A percentile compares a stretch with the other conserved stretches of the same genome.
Conservation (phyloP, 2,329 filamentous ascomycete species). For the Aspergillus viridinutans region DNA sequence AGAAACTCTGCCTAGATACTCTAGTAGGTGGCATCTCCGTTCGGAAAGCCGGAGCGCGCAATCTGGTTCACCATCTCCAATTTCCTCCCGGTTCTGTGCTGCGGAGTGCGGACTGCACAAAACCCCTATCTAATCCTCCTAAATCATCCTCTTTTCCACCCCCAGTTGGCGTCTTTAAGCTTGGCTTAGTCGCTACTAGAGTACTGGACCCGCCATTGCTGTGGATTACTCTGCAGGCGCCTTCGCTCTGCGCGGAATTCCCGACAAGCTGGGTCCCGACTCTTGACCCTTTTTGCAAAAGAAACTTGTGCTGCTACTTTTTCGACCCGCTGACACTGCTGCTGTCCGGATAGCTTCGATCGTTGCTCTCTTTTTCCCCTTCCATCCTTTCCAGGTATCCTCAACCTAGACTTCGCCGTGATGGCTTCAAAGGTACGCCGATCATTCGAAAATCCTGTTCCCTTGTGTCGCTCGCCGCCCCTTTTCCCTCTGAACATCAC, state of each 20-base stretch:
- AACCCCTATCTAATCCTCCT: constrained; percentile 14
- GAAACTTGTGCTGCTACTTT: constrained; percentile 24
- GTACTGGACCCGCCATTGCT: constrained; percentile 24
- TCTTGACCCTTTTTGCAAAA: constrained; percentile 22
- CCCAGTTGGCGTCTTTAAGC: constrained; percentile 23
- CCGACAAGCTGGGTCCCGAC: constrained; percentile 25
- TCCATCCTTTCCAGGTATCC: constrained; percentile 8
- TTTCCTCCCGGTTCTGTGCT: not conserved
- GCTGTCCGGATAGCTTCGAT: constrained; percentile 21
- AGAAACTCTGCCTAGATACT: not conserved
- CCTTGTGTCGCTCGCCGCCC: not conserved
- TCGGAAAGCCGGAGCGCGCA: not conserved
- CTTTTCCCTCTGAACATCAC: constrained; percentile 7
- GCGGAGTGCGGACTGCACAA: not conserved
- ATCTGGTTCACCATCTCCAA: not conserved
- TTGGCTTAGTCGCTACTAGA: constrained; percentile 19
- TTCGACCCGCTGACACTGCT: constrained; percentile 19
- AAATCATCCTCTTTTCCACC: constrained; percentile 15
- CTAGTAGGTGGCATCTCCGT: not conserved
- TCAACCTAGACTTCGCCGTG: constrained; percentile 12
- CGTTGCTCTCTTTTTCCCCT: constrained; percentile 10
- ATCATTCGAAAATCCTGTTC: constrained; percentile 2
- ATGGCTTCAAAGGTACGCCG: constrained; percentile 30
- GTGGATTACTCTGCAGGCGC: constrained; percentile 22
- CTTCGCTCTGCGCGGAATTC: constrained; percentile 21